Conservation (phyloP, 257 asterid genomes). For the Solanum clarkiae region DNA sequence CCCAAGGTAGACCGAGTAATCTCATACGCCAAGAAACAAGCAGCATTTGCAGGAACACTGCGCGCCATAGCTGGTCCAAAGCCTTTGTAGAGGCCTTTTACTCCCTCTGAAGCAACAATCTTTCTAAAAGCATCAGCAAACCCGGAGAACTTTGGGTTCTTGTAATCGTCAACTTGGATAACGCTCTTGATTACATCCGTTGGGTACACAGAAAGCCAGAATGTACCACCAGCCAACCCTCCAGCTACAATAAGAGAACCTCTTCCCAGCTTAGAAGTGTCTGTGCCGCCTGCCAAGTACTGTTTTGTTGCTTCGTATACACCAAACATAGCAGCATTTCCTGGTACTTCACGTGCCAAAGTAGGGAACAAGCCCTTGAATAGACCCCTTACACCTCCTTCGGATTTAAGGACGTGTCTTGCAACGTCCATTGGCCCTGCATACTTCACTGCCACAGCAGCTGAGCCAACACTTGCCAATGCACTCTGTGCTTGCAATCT, state of each 20-base stretch:
- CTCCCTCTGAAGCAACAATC: conserved; percentile 55
- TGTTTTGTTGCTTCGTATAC: conserved; percentile 63
- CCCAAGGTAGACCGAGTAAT: background rate
- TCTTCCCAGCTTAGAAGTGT: conserved; percentile 52
- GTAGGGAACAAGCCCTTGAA: conserved; percentile 73
- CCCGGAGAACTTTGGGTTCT: conserved; percentile 60
- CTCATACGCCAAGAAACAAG: background rate
- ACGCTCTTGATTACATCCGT: conserved; percentile 73
- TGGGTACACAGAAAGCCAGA: conserved; percentile 62
- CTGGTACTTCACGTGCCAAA: conserved; percentile 69
- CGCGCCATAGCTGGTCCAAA: conserved; percentile 46
- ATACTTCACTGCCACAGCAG: conserved; percentile 36
- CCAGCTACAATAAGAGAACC: conserved; percentile 60
- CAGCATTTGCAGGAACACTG: background rate
- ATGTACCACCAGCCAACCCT: conserved; percentile 63
- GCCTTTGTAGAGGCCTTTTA: conserved; percentile 68
- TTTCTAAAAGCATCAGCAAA: conserved; percentile 51
- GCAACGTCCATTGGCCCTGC: conserved; percentile 78
- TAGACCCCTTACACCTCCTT: conserved; percentile 53
- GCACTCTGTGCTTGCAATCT: conserved; percentile 84
- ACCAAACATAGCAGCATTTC: conserved; percentile 76
- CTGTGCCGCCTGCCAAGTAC: conserved; percentile 48
- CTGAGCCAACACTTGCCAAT: conserved; percentile 30
- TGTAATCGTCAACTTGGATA: conserved; percentile 65
- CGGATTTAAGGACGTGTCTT: conserved; percentile 44